Base-by-base conservation (phyloP, 352 stramenopile species). In the Pythium myriotylum region DNA sequence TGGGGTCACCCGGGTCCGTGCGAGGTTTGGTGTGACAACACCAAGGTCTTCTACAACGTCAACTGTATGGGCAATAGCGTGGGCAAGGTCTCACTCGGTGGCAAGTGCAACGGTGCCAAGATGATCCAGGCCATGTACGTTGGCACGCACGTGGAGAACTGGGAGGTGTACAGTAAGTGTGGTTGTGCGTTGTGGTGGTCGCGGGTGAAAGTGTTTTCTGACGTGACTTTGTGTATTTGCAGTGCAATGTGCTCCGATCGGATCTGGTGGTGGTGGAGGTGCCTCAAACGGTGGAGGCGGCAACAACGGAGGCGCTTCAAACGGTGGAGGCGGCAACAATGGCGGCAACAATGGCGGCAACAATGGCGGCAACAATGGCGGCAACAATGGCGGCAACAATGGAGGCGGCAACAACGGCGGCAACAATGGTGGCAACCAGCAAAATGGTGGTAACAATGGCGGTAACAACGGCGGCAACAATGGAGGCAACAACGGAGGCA, bases 11-110 rank as follows among this genome's bases (percentile, higher is more conserved):
- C 49, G 29, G 29, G 53, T 14, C 52, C 52, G 37, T 59, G 52
- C 24, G 52, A 59, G n/a, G 27, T 61, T n/a, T 61, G 54, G 54
- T 61, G 54, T 29, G 54, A 61, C 54, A 61, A 61, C 41, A 61
- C 54, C 27, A 41, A 43, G 12, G n/a, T 61, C 10, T 52, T 61
- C 24, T 53, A 41, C 41, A 53, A 61, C 26, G 42, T 2, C 10
- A 22, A 61, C 41, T 61, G 54, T 27, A 4, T 16, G 40, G 54
- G 54, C 54, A 61, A 61, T 29, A 52, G 29, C 13, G 54, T 62
- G 17, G 54, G 54, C 54, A 62, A 62, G 19, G 42, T 54, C n/a
- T 39, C 49, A 1, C n/a, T 62, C 17, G 43, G 32, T 29, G 20
- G 24, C 41, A 54, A 62, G 43, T 62, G 54, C 35, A 51, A 16